Evolutionary conservation across 2,329 filamentous ascomycete species (phyloP), one percentile per base, ranked within the genome.

Genomic region (Colletotrichum caudatum): DNA sequence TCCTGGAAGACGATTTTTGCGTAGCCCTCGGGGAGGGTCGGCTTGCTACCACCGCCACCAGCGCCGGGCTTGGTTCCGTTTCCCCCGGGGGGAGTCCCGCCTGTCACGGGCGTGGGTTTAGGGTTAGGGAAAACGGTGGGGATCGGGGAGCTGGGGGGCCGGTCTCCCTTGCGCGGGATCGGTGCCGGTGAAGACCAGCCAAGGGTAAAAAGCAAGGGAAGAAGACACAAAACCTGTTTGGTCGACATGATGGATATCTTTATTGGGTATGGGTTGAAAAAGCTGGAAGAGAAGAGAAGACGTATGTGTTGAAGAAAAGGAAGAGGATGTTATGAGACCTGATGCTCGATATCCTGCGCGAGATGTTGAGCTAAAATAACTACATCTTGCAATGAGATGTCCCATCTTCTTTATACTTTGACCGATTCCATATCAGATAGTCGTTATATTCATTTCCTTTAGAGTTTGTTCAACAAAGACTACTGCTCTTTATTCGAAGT

Each of bases 1-100:
- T 79, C 78, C 66, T 77, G 76, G 67, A 80, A 79, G 70, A 79
- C 69, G 46, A 72, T 69, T 20, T 65, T 70, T 5, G 60, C 61
- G 74, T 73, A 78, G 58, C 76, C 77, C 0, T 53, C 9, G 3
- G 76, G 74, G 2, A 73, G 59, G 7, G 66, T 58, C 4, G 68
- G 68, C 12, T 37, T 48, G 56, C 67, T 56, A 16, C 56, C 63
- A 11, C n/a, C 41, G 44, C 51, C 56, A 6, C 50, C 50, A 16
- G 26, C 41, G 26, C 51, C 51, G 8, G 51, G 51, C 5, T 23
- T 37, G 9, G 56, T 51, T 16, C n/a, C 48, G 0, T 53, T 53
- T 14, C 48, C 64, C 12, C 37, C 53, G 50, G 41, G 12, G 2
- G 64, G 58, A 3, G 58, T 59, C 3, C 16, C 35, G 58, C 64